Evolutionary conservation across 768 basidiomycete genomes (phyloP), one percentile per base, ranked within the genome.

Genomic region (Rhizopogon rudus): DNA sequence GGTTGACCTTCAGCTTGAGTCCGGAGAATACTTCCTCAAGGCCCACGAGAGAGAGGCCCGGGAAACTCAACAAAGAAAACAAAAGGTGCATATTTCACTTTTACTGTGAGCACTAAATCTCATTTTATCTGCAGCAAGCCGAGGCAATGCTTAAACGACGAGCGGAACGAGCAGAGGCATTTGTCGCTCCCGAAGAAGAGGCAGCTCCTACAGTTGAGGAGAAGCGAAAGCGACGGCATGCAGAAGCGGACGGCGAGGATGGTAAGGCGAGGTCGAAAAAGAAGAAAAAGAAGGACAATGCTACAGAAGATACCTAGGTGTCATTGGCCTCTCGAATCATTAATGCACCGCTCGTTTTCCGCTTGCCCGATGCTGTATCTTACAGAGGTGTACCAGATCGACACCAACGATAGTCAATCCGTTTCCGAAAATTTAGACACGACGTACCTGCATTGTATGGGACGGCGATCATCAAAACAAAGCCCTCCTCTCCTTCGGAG

Each of bases 1-100:
- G 87, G 77, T 98, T 65, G 97, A 99, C 71, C 68, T 97, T 44
- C 89, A 98, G 77, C 78, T 98, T 60, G 96, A 97, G 67, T 90
- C 89, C 2, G 97, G 97, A 73, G 97, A 98, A 66, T 98, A 98
- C 68, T 99, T 98, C 79, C 87, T 99, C 74, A 97, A 96, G 68
- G 75, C 88, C 16, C 78, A 83, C 56, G 91, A 98, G 68, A 96
- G 90, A 75, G 87, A 87, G 60, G 83, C 81, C 3, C 79, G 83
- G 37, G 91, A 93, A 63, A 78, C 81, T 33, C 81, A 80, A 54
- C 78, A 81, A 65, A 75, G 88, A 67, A 86, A 83, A 71, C 83
- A 93, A 68, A 93, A 91, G 82, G 57, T 55, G 49, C 39, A 31
- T 25, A 3, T 35, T 44, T n/a, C 22, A 41, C 45, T 53, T n/a